Evolutionary conservation across 2,329 filamentous ascomycete genomes (phyloP), one percentile per base, ranked within the genome.

Genomic region (Colletotrichum spaethianum): DNA sequence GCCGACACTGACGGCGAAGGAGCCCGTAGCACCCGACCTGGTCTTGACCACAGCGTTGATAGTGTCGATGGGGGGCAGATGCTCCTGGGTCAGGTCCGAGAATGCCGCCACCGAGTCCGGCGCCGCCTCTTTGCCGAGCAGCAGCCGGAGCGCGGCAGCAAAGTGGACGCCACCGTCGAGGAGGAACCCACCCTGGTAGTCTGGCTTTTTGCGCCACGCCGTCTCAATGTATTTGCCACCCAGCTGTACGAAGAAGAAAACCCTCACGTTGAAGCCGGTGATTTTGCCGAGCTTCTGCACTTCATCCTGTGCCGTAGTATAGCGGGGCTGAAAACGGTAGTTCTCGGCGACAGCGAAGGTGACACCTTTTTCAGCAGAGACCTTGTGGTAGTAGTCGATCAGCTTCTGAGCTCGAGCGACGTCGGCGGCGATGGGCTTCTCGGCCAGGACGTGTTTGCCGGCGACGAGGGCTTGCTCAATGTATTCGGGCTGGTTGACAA

Each of bases 161-260:
- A 89, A 91, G 80, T 95, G 93, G 33, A 95, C 92, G 53, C 93
- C 93, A 18, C 90, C 92, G 77, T 95, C 93, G 2, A 95, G 88
- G 66, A 95, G 80, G 78, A 94, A 95, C 0, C 93, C 93, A 66
- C 93, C 93, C 80, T 94, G 93, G 78, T 94, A 89, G 63, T 88
- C 85, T 1, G 93, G 93, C 67, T 83, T 87, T 79, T 92, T 92
- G 66, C 93, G 90, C 93, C 93, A 73, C n/a, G 66, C 60, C 26
- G 70, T 73, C 70, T 73, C 70, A 16, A 73, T 73, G 67, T 73
- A 73, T 48, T 73, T 71, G 26, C 70, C 70, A 40, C 70, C 70
- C 50, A 73, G 40, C 66, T 81, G 77, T 0, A 91, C 83, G 72
- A 84, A 80, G 2, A 78, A 79, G 72, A 85, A 83, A 67, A 86